Evolutionary conservation across 768 basidiomycete genomes (phyloP), one percentile per base, ranked within the genome.

Genomic region (Mycena pura): DNA sequence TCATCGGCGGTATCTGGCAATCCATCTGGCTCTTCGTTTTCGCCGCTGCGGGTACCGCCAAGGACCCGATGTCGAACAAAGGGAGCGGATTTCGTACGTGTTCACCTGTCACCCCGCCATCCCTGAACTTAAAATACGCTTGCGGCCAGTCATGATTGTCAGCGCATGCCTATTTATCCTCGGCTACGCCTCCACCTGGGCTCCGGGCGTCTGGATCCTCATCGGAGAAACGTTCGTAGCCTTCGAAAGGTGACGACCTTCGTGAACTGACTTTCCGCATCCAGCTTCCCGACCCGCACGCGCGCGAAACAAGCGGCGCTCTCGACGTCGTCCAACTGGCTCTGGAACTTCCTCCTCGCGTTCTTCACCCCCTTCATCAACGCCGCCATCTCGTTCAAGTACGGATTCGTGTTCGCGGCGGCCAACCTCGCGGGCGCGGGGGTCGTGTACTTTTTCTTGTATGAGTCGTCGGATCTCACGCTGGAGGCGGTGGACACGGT

Each of bases 281-380:
- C 55, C 48, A 57, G 55, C 2, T 91, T 90, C 79, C 86, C 88
- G 0, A 90, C 86, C 10, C 80, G 87, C 22, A 89, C 89, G 5
- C 83, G 89, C 53, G 85, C 89, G 5, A 87, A 89, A 70, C 90
- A 91, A 70, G 88, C 84, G 5, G 84, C 87, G 34, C 72, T 92
- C 38, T 80, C 88, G 1, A 89, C 87, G 2, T 81, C 86, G 0
- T 74, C 78, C 29, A 90, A 89, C 72, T 90, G 88, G 84, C 71
- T 83, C 3, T 90, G 84, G 84, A 88, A 89, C 70, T 89, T 89
- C 78, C 76, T 89, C 34, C 75, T 90, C 54, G 88, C 87, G 0
- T 91, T 91, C 82, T 90, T 90, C 77, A 91, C 89, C n/a, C 88
- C 90, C 0, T 89, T 90, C 73, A 91, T 91, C 69, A 77, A 77